These are phyloP conservation scores for Ogataea pini DNA, from an alignment of 805 yeast genomes.

Conservation along the genomic window DNA sequence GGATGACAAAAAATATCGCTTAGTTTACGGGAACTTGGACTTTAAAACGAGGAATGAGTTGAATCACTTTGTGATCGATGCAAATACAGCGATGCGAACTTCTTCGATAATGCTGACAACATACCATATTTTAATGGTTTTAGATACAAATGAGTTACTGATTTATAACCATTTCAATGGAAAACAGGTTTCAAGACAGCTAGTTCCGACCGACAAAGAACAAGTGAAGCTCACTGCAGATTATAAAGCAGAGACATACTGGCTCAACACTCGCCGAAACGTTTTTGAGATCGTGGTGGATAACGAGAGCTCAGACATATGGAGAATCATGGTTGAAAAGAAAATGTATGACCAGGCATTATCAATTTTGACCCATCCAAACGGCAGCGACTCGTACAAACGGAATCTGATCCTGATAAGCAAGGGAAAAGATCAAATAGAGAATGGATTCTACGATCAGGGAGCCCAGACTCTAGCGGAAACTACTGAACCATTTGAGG, in stretches of 20 bases:
- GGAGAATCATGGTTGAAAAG: constrained; percentile 62
- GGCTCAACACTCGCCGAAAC: constrained; percentile 65
- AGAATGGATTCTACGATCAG: constrained; percentile 28
- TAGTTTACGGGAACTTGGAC: constrained; percentile 22
- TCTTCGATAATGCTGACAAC: constrained; percentile 48
- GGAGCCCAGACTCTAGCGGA: constrained; percentile 62
- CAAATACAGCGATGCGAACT: constrained; percentile 16
- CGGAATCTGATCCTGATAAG: constrained; percentile 50
- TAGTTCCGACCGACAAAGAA: constrained; percentile 33
- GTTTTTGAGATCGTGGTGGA: constrained; percentile 73
- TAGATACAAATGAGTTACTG: constrained; percentile 42
- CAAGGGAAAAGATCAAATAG: constrained; percentile 54
- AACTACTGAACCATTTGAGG: constrained; percentile 68
- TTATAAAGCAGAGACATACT: constrained; percentile 55
- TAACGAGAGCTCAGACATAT: constrained; percentile 71
- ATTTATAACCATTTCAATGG: constrained; percentile 54
- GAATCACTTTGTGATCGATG: constrained; percentile 14
- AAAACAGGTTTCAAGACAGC: constrained; percentile 43
- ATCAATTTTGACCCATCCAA: constrained; percentile 32
- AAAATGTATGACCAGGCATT: constrained; percentile 68
- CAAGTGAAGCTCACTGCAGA: constrained; percentile 54
- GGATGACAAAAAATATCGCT: constrained; percentile 17
- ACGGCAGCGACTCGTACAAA: constrained; percentile 39
- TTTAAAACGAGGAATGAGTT: constrained; percentile 28
- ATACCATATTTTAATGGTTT: constrained; percentile 53